phyloP scores from a whole-genome alignment of 2,329 filamentous ascomycete genomes.

The Didymella glomerata region DNA sequence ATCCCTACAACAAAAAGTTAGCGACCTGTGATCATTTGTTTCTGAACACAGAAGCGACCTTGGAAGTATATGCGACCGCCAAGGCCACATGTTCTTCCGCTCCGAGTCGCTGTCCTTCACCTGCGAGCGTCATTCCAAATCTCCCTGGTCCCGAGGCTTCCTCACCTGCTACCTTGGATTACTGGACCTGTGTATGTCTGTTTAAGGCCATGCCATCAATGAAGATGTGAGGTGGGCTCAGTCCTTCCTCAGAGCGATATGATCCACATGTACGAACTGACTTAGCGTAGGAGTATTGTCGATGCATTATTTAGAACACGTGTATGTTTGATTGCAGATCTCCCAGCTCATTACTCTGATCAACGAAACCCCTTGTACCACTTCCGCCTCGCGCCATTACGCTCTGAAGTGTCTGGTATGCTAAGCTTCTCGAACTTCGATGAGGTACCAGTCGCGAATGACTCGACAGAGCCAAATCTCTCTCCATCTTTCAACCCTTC shows the following conservation, averaged over 20 bases:
- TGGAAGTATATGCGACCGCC: neutral
- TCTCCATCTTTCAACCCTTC: neutral
- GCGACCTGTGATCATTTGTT: neutral
- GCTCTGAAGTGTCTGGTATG: constrained; percentile 3
- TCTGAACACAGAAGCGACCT: neutral
- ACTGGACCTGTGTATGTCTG: neutral
- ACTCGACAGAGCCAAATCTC: neutral
- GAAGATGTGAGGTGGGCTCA: neutral
- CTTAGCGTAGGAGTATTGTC: neutral
- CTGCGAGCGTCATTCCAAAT: neutral
- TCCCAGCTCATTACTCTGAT: neutral
- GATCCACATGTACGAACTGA: neutral
- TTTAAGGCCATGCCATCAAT: neutral
- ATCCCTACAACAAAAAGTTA: neutral
- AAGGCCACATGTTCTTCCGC: constrained; percentile 6
- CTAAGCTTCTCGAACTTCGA: constrained; percentile 15
- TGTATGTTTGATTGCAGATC: neutral
- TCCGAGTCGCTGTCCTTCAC: neutral
- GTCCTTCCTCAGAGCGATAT: neutral
- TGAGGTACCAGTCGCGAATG: constrained; percentile 4
- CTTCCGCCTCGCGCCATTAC: constrained; percentile 20
- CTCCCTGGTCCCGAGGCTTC: neutral
- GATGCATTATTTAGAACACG: neutral
- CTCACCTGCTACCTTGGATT: neutral
- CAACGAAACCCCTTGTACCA: constrained; percentile 27